Evolutionary conservation across 495 filamentous ascomycete genomes (phyloP).

Genomic region (Pseudoneurospora amorphoporcata): DNA sequence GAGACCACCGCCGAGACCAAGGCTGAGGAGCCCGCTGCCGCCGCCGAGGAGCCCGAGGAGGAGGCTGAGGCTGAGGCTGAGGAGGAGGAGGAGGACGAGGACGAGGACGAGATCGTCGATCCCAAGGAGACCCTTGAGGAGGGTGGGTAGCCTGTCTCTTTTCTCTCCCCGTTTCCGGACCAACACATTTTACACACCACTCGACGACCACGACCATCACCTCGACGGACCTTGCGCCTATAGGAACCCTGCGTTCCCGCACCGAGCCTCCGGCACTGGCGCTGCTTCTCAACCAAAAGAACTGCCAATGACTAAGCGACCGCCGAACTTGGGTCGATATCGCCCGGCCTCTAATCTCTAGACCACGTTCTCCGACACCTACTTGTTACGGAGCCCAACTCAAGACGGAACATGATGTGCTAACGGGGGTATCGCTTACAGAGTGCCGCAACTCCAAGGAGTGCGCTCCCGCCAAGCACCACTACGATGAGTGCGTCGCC

Average conservation of each 20-base stretch:
- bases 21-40: slow-evolving; percentile 29
- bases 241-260: neutral
- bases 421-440: slow-evolving; percentile 32
- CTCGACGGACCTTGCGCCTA: neutral
- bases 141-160: slow-evolving; percentile 50
- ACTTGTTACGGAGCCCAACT: neutral
- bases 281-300: neutral
- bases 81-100: slow-evolving; percentile 74
- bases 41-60: slow-evolving; percentile 36
- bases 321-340: neutral
- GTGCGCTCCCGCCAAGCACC: slow-evolving; percentile 85
- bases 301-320: neutral
- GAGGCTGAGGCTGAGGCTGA: slow-evolving; percentile 41
- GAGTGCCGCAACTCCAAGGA: slow-evolving; percentile 78
- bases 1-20: slow-evolving; percentile 37
- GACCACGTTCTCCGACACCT: neutral
- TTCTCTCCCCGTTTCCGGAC: neutral
- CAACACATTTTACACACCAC: neutral
- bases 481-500: slow-evolving; percentile 95
- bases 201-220: neutral
- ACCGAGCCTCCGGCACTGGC: neutral
- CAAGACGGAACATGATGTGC: slow-evolving; percentile 4
- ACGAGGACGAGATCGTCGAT: slow-evolving; percentile 84
- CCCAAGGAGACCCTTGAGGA: slow-evolving; percentile 81
- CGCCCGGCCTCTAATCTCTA: neutral